Conservation (phyloP, 2,329 filamentous ascomycete species). For the Alternaria sp. region DNA sequence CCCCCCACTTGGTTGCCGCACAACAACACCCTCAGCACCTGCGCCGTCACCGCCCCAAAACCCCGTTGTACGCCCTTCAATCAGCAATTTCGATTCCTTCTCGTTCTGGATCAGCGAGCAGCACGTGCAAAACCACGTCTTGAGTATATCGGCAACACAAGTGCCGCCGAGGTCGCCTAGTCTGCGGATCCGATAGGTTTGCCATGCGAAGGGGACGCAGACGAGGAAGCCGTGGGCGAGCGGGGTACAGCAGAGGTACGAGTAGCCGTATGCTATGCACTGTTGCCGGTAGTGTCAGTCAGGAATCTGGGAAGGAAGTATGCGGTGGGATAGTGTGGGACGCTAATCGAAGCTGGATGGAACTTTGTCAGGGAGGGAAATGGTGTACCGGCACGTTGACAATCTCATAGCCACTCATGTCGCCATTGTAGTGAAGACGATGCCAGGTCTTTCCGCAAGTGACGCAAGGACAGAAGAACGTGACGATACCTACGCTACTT, state of each 20-base stretch:
- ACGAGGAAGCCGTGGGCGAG: not conserved
- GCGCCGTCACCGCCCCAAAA: not conserved
- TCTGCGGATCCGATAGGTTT: not conserved
- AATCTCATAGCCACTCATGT: not conserved
- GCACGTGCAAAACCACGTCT: not conserved
- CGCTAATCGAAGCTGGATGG: not conserved
- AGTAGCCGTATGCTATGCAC: not conserved
- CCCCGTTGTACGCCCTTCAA: not conserved
- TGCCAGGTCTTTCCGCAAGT: slow-evolving; percentile 7
- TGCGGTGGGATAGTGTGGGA: not conserved
- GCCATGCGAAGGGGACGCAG: not conserved
- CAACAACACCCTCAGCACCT: not conserved
- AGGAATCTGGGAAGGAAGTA: not conserved
- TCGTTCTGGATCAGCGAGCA: slow-evolving; percentile 2
- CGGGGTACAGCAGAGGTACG: not conserved
- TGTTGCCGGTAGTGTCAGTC: not conserved
- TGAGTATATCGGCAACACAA: not conserved
- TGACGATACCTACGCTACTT: not conserved
- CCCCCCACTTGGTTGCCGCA: not conserved
- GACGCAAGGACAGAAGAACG: slow-evolving; percentile 1
- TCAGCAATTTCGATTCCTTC: not conserved
- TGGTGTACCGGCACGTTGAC: not conserved
- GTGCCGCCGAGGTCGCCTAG: not conserved
- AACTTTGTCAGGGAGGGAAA: not conserved
- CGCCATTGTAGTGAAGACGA: not conserved